A percentile compares a stretch with the other conserved stretches of the same genome.
These are phyloP conservation scores for Pythium guiyangense DNA, from an alignment of 352 stramenopile genomes.

Conservation along the genomic window DNA sequence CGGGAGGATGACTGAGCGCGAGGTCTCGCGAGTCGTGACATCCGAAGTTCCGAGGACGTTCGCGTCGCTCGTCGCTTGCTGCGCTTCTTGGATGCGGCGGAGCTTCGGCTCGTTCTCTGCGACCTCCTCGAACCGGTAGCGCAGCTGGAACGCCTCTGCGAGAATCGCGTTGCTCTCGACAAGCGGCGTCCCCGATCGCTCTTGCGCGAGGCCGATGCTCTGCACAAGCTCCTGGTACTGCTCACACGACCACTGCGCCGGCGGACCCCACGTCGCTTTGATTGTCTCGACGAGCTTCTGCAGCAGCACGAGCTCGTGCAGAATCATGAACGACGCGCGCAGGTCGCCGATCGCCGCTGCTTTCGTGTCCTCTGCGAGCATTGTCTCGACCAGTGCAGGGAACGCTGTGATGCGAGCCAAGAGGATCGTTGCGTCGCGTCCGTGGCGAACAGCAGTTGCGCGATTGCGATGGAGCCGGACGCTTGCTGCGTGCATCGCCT, in stretches of 20 bases:
- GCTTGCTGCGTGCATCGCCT: constrained; percentile 15
- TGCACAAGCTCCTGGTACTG: constrained; percentile 66
- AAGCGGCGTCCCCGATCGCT: constrained; percentile 29
- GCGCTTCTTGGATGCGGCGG: constrained; percentile 7
- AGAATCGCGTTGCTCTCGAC: constrained; percentile 35
- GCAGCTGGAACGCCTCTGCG: constrained; percentile 41
- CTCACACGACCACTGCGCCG: constrained; percentile 37
- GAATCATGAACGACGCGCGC: constrained; percentile 59
- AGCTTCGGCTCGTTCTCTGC: constrained; percentile 49
- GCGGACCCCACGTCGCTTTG: constrained; percentile 36
- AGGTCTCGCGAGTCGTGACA: neutral
- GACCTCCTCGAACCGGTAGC: constrained; percentile 68
- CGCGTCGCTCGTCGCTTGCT: constrained; percentile 2
- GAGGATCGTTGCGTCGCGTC: constrained; percentile 24
- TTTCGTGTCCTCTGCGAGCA: constrained; percentile 12
- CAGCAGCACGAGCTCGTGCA: constrained; percentile 63
- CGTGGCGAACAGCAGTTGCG: constrained; percentile 19
- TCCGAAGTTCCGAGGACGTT: neutral
- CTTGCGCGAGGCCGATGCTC: constrained; percentile 47
- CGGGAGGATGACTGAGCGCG: constrained; percentile 8
- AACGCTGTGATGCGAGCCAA: constrained; percentile 10
- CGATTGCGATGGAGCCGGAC: constrained; percentile 15
- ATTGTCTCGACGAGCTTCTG: constrained; percentile 49
- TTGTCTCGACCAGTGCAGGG: constrained; percentile 3
- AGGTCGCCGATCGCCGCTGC: constrained; percentile 26